Base-by-base conservation (phyloP, 2,329 filamentous ascomycete species). In the Aspergillus ochraceoroseus region DNA sequence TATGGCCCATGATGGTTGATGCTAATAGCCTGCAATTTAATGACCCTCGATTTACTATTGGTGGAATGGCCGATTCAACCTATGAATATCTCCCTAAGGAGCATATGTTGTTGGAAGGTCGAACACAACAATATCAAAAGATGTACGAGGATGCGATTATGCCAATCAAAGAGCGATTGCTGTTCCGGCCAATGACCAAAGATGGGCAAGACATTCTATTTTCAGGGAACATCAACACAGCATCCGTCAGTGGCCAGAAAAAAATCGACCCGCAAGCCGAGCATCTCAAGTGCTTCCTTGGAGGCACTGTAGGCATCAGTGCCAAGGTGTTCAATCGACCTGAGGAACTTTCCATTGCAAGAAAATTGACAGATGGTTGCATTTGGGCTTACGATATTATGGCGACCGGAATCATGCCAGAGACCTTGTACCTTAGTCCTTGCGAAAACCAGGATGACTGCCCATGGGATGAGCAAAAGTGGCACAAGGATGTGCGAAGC, bases 1-100 rank as follows among this genome's bases (percentile, higher is more conserved):
- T 95, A 53, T 95, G 90, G 70, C 87, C 89, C 0, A 76, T 85
- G 50, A 72, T 71, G 38, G 69, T 95, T 9, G 84, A 94, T 64
- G 80, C 56, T 9, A 43, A 61, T 25, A 49, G 46, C 14, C 47
- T 65, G 32, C 38, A 42, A 15, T 63, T 63, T 34, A 46, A 48
- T n/a, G 53, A 58, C 36, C 39, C 52, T 7, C 54, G 59, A 20
- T 73, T 68, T 41, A 64, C 60, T 1, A 55, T 73, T 9, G 70
- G 70, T 11, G 69, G 62, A 7, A 66, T 67, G 63, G 67, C 70
- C 11, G 70, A 73, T 50, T 72, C 70, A 2, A 62, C 66, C 0
- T 74, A 72, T 45, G 71, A 74, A 44, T 74, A 74, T 49, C 57
- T 74, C 11, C 71, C 70, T 2, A 74, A 74, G 47, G 62, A 70